These are phyloP conservation scores for Fistulina hepatica DNA, from an alignment of 1,284 basidiomycete species.

Conservation along the genomic window DNA sequence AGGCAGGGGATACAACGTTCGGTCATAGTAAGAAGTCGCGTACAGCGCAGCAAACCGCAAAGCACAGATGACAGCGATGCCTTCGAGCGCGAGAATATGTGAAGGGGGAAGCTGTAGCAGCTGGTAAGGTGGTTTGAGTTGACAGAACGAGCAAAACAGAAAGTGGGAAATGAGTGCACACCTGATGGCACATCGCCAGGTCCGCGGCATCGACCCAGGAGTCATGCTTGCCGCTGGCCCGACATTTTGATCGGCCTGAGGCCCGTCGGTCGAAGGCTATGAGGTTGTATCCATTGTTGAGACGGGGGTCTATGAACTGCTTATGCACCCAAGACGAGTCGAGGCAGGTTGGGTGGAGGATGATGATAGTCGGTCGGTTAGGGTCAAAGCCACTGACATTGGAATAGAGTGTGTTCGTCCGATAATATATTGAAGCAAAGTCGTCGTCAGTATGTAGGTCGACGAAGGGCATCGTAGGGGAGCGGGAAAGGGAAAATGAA, in stretches of 20 bases:
- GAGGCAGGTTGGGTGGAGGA: constrained; percentile 57
- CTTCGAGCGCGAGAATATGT: constrained; percentile 58
- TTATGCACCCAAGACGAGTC: constrained; percentile 56
- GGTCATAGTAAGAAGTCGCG: constrained; percentile 10
- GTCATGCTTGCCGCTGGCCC: constrained; percentile 48
- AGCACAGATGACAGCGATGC: constrained; percentile 39
- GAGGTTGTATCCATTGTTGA: constrained; percentile 48
- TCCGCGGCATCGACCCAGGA: constrained; percentile 69
- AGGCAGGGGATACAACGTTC: neutral
- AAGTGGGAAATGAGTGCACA: constrained; percentile 21
- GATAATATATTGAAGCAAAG: constrained; percentile 61
- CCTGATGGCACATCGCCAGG: constrained; percentile 53
- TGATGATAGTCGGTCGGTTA: constrained; percentile 49
- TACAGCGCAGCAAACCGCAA: constrained; percentile 54
- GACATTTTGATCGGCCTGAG: constrained; percentile 48
- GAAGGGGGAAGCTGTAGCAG: constrained; percentile 50
- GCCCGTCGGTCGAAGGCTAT: constrained; percentile 63
- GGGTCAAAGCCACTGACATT: constrained; percentile 58
- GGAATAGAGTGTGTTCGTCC: constrained; percentile 41
- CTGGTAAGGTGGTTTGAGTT: constrained; percentile 24
- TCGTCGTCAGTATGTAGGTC: constrained; percentile 53
- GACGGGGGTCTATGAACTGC: constrained; percentile 56
- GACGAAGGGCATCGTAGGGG: constrained; percentile 51
- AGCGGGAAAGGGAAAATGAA: constrained; percentile 7
- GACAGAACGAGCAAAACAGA: neutral